A percentile compares a stretch with the other conserved stretches of the same genome.
phyloP scores from a whole-genome alignment of 2,329 filamentous ascomycete species.

The Penicillium thymicola region DNA sequence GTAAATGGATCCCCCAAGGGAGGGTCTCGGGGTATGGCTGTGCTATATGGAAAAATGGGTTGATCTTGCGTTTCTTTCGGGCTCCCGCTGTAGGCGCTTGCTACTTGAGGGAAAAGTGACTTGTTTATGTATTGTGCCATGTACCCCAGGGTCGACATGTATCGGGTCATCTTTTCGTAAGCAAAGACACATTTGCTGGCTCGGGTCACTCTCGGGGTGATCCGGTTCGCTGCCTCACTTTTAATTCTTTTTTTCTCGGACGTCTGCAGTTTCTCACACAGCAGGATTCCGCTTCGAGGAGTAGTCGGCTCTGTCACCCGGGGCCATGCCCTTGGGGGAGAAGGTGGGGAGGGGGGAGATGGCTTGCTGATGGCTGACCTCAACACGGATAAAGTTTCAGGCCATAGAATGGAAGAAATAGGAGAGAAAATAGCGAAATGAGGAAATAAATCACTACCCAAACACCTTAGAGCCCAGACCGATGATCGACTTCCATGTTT shows the following conservation, averaged over 20 bases:
- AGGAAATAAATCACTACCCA: not conserved
- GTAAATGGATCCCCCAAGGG: not conserved
- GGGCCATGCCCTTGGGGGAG: not conserved
- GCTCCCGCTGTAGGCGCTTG: slow-evolving; percentile 22
- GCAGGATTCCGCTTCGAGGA: not conserved
- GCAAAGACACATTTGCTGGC: slow-evolving; percentile 15
- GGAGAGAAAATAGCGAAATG: not conserved
- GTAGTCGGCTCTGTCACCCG: slow-evolving; percentile 1
- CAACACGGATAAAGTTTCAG: not conserved
- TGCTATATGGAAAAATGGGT: not conserved
- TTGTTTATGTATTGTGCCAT: slow-evolving; percentile 2
- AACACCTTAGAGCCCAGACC: slow-evolving; percentile 4
- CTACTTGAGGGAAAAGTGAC: not conserved
- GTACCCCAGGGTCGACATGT: slow-evolving; percentile 2
- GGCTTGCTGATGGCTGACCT: not conserved
- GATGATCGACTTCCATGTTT: not conserved
- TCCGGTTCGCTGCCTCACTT: slow-evolving; percentile 43
- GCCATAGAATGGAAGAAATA: not conserved
- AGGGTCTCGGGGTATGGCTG: slow-evolving; percentile 3
- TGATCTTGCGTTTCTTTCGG: not conserved
- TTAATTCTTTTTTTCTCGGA: slow-evolving; percentile 15
- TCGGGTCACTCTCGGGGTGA: slow-evolving; percentile 23
- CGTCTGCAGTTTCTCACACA: slow-evolving; percentile 8
- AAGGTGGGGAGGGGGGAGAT: too few species aligned
- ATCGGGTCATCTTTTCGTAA: slow-evolving; percentile 8